A percentile compares a stretch with the other conserved stretches of the same genome.
phyloP scores from a whole-genome alignment of 1,284 basidiomycete genomes.

The Crucibulum cyathiforme region DNA sequence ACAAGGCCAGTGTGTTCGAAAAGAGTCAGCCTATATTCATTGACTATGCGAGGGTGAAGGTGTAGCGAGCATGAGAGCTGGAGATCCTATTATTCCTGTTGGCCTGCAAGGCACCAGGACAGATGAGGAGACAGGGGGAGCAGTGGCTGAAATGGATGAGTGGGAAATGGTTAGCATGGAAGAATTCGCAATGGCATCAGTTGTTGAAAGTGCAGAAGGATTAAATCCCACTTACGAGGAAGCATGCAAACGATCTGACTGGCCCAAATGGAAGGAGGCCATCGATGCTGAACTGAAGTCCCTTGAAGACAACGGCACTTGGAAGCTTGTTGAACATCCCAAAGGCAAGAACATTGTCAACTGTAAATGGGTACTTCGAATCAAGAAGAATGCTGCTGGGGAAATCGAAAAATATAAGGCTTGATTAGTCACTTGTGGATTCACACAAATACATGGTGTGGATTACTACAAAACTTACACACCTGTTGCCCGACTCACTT shows the following conservation, averaged over 20 bases:
- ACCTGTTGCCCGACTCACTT: neutral
- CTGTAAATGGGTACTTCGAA: neutral
- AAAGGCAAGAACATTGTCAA: neutral
- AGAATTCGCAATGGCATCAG: slow-evolving; percentile 18
- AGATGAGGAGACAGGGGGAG: neutral
- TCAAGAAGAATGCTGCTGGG: slow-evolving; percentile 3
- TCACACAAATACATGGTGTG: neutral
- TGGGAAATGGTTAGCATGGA: slow-evolving; percentile 15
- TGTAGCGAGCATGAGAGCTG: neutral
- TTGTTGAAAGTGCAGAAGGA: slow-evolving; percentile 10
- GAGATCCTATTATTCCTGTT: neutral
- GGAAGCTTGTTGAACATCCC: slow-evolving; percentile 2
- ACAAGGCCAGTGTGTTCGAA: neutral
- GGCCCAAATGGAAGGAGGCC: neutral
- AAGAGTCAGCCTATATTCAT: slow-evolving; percentile 2
- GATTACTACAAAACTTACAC: slow-evolving; percentile 1
- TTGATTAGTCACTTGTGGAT: neutral
- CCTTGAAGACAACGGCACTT: slow-evolving; percentile 2
- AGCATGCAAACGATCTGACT: neutral
- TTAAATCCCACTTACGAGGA: slow-evolving; percentile 12
- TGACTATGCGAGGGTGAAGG: slow-evolving; percentile 2
- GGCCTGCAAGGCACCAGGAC: neutral
- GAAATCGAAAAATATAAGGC: neutral
- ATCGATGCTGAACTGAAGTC: neutral
- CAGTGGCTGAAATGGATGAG: neutral